These are phyloP conservation scores for Tulasnella sp. DNA, from an alignment of 768 basidiomycete species.

Conservation along the genomic window DNA sequence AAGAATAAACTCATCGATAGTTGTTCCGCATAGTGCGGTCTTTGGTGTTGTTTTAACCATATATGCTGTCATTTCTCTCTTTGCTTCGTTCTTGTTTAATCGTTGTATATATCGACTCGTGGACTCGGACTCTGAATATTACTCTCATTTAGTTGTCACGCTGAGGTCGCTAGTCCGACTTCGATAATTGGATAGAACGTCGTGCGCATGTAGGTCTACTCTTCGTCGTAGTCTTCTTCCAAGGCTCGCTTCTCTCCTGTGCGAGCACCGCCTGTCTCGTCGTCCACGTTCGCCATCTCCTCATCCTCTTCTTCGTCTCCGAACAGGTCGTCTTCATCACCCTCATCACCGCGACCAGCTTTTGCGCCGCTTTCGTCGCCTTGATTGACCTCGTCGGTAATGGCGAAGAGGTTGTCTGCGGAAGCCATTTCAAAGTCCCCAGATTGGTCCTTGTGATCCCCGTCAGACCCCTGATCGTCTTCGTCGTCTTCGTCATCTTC, in stretches of 20 bases:
- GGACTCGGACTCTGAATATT: slow-evolving; percentile 29
- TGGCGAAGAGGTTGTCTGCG: not conserved
- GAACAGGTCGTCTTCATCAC: slow-evolving; percentile 38
- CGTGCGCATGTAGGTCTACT: not conserved
- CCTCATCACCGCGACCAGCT: slow-evolving; percentile 62
- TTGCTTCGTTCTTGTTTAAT: slow-evolving; percentile 26
- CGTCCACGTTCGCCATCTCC: slow-evolving; percentile 63
- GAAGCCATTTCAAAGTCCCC: slow-evolving; percentile 14
- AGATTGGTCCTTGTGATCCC: slow-evolving; percentile 2
- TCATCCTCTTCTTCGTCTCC: slow-evolving; percentile 35
- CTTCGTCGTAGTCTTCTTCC: not conserved
- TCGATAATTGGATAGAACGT: not conserved
- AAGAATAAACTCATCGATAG: slow-evolving; percentile 53
- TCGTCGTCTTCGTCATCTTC: slow-evolving; percentile 58
- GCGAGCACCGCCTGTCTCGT: slow-evolving; percentile 26
- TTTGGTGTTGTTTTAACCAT: not conserved
- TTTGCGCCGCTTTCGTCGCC: slow-evolving; percentile 43
- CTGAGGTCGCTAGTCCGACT: not conserved
- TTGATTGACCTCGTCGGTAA: not conserved
- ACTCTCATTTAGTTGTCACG: slow-evolving; percentile 27
- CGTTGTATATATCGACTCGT: not conserved
- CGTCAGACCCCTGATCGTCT: slow-evolving; percentile 39
- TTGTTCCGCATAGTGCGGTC: slow-evolving; percentile 21
- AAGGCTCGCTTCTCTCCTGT: not conserved
- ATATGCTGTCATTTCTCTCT: not conserved